Evolutionary conservation across 148 eudicot species (phyloP), one percentile per base, ranked within the genome.

Genomic region (Chenopodium quinoa): DNA sequence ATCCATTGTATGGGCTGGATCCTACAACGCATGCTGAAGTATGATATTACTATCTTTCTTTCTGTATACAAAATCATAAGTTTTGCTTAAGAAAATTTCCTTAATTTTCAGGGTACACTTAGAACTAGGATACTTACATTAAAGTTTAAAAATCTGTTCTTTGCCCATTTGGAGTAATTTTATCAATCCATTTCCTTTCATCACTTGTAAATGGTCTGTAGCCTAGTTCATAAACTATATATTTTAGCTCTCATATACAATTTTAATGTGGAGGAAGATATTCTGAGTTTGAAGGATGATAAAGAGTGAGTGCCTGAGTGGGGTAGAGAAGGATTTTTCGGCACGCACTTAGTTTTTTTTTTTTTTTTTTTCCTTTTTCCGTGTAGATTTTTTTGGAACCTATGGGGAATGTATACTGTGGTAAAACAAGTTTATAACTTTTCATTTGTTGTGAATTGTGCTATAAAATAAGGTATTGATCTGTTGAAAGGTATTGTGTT

Each of bases 21-120:
- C 97, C 98, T 74, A 93, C 97, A 70, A 90, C 86, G 29, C 91
- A 93, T 86, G 98, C 98, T 81, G 96, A 90, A 79, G 98, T 95
- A 89, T 83, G 89, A 25, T 68, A 80, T 44, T 6, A 46, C 27
- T n/a, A 63, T 71, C n/a, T 76, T 83, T n/a, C 50, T 40, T 44
- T 63, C 20, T 85, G 2, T 19, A 60, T 73, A 58, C 25, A 19
- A 7, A 13, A 46, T 44, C 4, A 66, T 44, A 1, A 29, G 34
- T n/a, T 12, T 16, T 73, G 20, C 29, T 66, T 65, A 13, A 78
- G 17, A 12, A 56, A 56, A 3, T 37, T 12, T 63, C 20, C 62
- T 56, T 5, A 17, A 56, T 56, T 56, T 56, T 23, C 47, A 11
- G 1, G 52, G 71, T 27, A 10, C 7, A n/a, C 56, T 25, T 16